A percentile compares a stretch with the other conserved stretches of the same genome.
Evolutionary conservation across 1,139 yeast species (phyloP).

Genomic region (Taiozyma onychis): DNA sequence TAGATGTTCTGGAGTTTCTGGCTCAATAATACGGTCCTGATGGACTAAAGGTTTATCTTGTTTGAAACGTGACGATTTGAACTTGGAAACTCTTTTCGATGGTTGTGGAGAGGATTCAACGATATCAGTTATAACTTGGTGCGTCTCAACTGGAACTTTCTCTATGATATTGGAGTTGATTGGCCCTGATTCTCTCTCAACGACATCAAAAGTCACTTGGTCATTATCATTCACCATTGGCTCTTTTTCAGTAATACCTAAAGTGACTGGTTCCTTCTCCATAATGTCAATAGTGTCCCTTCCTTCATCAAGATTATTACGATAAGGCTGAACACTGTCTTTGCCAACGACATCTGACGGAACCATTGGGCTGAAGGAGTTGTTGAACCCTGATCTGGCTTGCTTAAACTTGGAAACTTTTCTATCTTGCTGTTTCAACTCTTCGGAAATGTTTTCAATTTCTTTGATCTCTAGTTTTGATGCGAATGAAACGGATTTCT

Average conservation of each 20-base stretch:
- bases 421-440: slow-evolving; percentile 24
- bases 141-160: background rate
- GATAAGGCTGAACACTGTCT: background rate
- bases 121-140: background rate
- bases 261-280: slow-evolving; percentile 1
- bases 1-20: background rate
- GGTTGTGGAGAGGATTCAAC: background rate
- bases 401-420: slow-evolving; percentile 18
- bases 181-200: slow-evolving; percentile 1
- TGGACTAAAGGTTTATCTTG: background rate
- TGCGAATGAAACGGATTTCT: slow-evolving; percentile 47
- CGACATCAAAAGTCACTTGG: background rate
- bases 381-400: slow-evolving; percentile 4
- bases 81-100: slow-evolving; percentile 11
- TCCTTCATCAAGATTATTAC: background rate
- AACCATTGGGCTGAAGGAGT: slow-evolving; percentile 2
- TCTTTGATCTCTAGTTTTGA: slow-evolving; percentile 45
- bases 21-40: background rate
- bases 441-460: slow-evolving; percentile 48
- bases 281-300: background rate
- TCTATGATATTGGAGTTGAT: slow-evolving; percentile 1
- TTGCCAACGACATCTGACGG: slow-evolving; percentile 7
- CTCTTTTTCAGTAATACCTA: background rate
- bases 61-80: slow-evolving; percentile 8
- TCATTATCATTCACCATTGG: slow-evolving; percentile 4